Conservation (phyloP, 345 rosid species). For the Bruguiera parviflora region DNA sequence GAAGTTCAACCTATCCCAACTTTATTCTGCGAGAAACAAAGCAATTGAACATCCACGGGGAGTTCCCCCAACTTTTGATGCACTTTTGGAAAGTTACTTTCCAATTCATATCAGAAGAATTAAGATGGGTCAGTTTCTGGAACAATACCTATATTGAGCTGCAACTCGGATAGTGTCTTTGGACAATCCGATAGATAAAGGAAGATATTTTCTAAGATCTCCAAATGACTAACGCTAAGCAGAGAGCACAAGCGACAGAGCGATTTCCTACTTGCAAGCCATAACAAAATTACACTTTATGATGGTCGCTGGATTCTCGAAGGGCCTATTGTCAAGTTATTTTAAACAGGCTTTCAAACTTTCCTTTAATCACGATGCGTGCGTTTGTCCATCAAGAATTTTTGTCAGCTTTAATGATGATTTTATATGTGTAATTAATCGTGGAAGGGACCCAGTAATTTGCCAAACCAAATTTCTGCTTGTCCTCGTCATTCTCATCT, state of each 20-base stretch:
- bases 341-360: conserved; percentile 1
- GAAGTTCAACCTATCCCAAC: too few species aligned
- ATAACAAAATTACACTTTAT: not conserved
- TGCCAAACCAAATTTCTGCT: too few species aligned
- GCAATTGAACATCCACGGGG: too few species aligned
- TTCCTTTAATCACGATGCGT: not conserved
- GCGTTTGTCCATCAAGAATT: not conserved
- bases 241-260: not conserved
- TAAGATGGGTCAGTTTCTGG: too few species aligned
- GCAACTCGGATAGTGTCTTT: not conserved
- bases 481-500: too few species aligned
- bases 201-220: not conserved
- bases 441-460: too few species aligned
- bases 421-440: not conserved
- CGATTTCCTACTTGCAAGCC: not conserved
- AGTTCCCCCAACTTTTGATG: too few species aligned
- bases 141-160: too few species aligned
- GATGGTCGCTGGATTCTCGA: not conserved
- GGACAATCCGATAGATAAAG: not conserved
- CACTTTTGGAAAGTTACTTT: too few species aligned
- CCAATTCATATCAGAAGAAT: too few species aligned
- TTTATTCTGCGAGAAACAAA: too few species aligned
- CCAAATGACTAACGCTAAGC: not conserved
- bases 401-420: not conserved
- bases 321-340: not conserved